Conservation (phyloP, 495 filamentous ascomycete genomes). For the Bombardia bombarda region DNA sequence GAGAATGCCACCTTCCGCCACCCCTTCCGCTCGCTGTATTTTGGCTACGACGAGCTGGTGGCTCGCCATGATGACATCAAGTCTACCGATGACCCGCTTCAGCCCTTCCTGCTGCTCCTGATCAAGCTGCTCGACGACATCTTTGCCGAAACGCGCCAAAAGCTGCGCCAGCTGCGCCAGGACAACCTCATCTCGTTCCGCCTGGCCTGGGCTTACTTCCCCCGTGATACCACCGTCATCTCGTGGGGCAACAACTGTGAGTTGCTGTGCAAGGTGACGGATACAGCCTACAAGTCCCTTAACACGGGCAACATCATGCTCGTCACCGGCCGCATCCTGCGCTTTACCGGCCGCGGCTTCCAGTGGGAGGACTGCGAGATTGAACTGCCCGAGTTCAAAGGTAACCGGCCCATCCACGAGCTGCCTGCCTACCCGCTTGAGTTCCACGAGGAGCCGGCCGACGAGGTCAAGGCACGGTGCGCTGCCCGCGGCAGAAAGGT, state of each 20-base stretch:
- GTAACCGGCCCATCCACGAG: constrained; percentile 20
- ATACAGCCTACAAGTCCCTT: constrained; percentile 10
- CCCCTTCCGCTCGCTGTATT: constrained; percentile 31
- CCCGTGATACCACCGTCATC: constrained; percentile 21
- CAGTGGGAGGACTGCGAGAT: constrained; percentile 17
- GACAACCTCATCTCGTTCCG: constrained; percentile 23
- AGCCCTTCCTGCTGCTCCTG: constrained; percentile 24
- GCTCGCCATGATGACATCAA: constrained; percentile 10
- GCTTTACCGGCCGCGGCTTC: constrained; percentile 25
- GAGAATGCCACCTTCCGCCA: constrained; percentile 22
- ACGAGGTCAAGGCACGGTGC: constrained; percentile 15
- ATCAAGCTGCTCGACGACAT: constrained; percentile 27
- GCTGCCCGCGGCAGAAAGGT: constrained; percentile 19
- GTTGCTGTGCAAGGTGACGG: constrained; percentile 23
- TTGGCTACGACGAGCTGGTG: constrained; percentile 27
- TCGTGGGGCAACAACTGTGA: constrained; percentile 21
- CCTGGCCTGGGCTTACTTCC: constrained; percentile 32
- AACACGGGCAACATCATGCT: neutral
- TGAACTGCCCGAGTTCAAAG: constrained; percentile 14
- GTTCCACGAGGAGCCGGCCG: constrained; percentile 14
- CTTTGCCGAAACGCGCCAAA: constrained; percentile 23
- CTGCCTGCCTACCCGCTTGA: constrained; percentile 26
- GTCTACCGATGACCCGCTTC: constrained; percentile 7
- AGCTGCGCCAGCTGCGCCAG: constrained; percentile 20
- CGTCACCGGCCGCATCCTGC: constrained; percentile 17